Base-by-base conservation (phyloP, 805 yeast genomes). In the Starmerella bombi region DNA sequence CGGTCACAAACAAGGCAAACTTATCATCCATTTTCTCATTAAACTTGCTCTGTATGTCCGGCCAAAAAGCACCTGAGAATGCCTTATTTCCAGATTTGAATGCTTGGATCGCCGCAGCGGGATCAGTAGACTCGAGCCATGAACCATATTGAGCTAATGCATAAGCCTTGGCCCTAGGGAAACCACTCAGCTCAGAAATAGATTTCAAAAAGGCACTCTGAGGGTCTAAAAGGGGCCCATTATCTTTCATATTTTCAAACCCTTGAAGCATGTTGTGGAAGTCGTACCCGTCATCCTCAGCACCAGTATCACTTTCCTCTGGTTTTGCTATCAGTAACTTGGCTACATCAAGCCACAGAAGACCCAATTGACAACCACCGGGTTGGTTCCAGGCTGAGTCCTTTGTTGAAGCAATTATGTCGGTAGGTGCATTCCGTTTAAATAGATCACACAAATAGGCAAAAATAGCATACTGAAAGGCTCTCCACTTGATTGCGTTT, bases 401-500 rank as follows among this genome's bases (percentile, higher is more conserved):
- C 23, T 18, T 29, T 9, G 41, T 19, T 9, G 40, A 32, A 18
- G 18, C 25, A 3, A 36, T 27, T 7, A 21, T 17, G 18, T 38
- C 23, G 7, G 31, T 10, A 5, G 35, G 35, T 14, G 35, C 35
- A 5, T 20, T 5, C 27, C 35, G 5, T 32, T 21, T 32, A n/a
- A 20, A 32, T 16, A 20, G 25, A 20, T 10, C 27, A 37, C 50
- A 45, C 3, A 46, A 37, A 15, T 33, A 72, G 0, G 80, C 83
- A 10, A 81, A 59, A 75, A 80, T 71, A 32, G 72, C 69, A 48
- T 72, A 70, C 52, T 81, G 93, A n/a, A 60, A 53, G 0, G 77
- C 68, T 9, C 67, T 51, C 93, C 93, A 81, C 31, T 65, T 56
- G n/a, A 43, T 27, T 2, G 46, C 42, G 2, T 22, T 10, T 12